Evolutionary conservation across 192 early-diverging fungal species (phyloP), one percentile per base, ranked within the genome.

Genomic region (Backusella tuberculispora): DNA sequence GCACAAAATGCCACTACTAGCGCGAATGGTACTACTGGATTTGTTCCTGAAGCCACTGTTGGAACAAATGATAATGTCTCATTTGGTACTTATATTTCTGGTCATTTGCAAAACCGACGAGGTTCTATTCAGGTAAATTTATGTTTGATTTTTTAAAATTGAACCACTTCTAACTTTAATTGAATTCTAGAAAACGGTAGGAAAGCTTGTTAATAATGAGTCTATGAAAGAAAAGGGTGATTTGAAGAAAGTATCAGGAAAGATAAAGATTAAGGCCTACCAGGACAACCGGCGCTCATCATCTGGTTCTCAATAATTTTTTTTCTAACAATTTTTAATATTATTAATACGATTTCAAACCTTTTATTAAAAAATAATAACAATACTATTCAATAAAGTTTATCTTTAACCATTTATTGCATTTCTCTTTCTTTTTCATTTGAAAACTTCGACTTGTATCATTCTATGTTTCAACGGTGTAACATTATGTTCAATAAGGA

Each of bases 191-290:
- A 60, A 60, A 60, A 60, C 53, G 24, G 53, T 60, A 12, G 53
- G 53, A 13, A 60, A 60, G 21, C 53, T 60, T 60, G 53, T 60
- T 60, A 60, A 60, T 26, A 60, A 60, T 60, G 53, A 60, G 13
- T 19, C 21, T 3, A 24, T 60, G 53, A 19, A 60, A 26, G 53
- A 60, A 26, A 60, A 60, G 53, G 53, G 53, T 60, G 53, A 60
- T 60, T 60, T 60, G 21, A 60, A 60, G 21, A 60, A 60, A 60
- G 53, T 60, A 60, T 60, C 53, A 26, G 53, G 53, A 60, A 60
- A 60, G 53, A 60, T 60, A 60, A 60, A 60, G 26, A 60, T 60
- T 1, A 60, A 60, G 53, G 53, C 53, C 5, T 60, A 60, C 9
- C 53, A 60, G 53, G 53, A 60, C 9, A 60, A 60, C n/a, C 53